phyloP scores from a whole-genome alignment of 148 eudicot species.

The Rhododendron simsii region DNA sequence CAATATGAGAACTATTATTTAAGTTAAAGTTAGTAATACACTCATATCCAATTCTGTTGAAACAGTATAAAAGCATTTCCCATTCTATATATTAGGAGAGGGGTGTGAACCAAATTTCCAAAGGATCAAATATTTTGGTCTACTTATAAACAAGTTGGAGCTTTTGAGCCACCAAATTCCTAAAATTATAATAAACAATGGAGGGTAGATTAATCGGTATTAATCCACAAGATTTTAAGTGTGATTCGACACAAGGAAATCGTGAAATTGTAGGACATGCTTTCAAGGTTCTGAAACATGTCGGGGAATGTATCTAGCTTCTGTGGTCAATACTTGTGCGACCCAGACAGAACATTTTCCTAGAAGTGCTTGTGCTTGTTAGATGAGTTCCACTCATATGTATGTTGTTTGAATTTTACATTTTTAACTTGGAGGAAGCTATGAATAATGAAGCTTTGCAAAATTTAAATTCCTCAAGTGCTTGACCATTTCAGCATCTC shows the following conservation, averaged over 20 bases:
- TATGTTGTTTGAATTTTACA: background rate
- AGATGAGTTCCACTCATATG: background rate
- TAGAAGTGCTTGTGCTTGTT: background rate
- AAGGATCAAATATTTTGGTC: background rate
- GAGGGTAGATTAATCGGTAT: background rate
- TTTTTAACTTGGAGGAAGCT: background rate
- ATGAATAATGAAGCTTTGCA: background rate
- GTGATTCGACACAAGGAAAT: background rate
- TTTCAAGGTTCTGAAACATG: background rate
- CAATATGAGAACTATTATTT: background rate
- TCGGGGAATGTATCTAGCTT: background rate
- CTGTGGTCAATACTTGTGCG: background rate
- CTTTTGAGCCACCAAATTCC: background rate
- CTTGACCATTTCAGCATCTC: background rate
- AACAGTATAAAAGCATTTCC: background rate
- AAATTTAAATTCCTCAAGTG: background rate
- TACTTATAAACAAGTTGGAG: background rate
- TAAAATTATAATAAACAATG: background rate
- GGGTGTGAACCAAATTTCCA: background rate
- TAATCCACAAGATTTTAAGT: background rate
- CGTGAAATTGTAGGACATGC: background rate
- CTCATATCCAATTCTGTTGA: background rate
- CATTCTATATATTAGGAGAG: background rate
- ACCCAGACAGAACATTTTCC: background rate
- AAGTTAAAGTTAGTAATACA: background rate